Base-by-base conservation (phyloP, 805 yeast genomes). In the Cyberlindnera saturnus region DNA sequence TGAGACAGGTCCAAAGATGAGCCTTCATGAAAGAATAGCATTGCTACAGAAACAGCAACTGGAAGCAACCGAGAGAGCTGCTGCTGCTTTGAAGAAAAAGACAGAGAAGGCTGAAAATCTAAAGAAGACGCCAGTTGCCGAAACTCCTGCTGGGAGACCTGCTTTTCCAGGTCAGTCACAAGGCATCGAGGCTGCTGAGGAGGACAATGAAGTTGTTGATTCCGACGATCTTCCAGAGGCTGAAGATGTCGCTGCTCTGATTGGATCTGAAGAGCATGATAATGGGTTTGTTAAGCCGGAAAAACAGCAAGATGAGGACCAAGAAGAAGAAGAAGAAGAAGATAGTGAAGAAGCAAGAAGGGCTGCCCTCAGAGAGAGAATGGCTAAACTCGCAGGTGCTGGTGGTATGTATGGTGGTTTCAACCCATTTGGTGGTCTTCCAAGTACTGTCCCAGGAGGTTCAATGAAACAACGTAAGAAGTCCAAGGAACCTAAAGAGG, bases 311-410 rank as follows among this genome's bases (percentile, higher is more conserved):
- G 75, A 66, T 3, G 75, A 72, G 3, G 77, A 68, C 3, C 80
- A 69, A 4, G 74, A 65, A 2, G 75, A 67, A 0, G 78, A 66
- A 0, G 79, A 70, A 0, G 86, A 77, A 1, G 83, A 79, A 41
- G 91, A 85, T 41, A 85, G 79, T 35, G 95, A 86, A 57, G 93
- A 85, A 48, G 70, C 81, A 5, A 77, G 83, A 43, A 76, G 93
- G 54, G 75, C 82, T 38, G 86, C 82, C 6, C 69, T 91, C 41
- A 81, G 95, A 17, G 96, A 86, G 50, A 77, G 97, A 47, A 91
- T 91, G 96, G 98, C 99, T n/a, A 86, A 82, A 55, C 74, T 91
- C 16, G 85, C 97, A 0, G 95, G 96, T 17, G 81, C 80, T 13
- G 79, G 81, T 63, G 90, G 89, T 35, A 64, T 62, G 52, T 61